Base-by-base conservation (phyloP, 371 early-diverging fungal genomes). In the Rhizopus delemar region DNA sequence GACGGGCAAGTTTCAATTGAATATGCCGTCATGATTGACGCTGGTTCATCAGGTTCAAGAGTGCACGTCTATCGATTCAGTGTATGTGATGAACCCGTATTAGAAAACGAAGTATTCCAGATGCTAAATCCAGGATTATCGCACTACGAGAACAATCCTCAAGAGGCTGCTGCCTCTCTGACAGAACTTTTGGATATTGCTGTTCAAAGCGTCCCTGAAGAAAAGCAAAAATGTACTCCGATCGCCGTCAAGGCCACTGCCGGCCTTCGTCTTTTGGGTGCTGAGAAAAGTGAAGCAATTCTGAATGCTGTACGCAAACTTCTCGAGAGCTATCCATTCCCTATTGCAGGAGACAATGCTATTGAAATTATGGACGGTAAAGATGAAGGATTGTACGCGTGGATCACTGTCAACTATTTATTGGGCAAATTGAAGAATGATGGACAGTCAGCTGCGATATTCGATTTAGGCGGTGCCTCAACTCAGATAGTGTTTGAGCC, bases 401-500 rank as follows among this genome's bases (percentile, higher is more conserved):
- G 98, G 98, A 91, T 98, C 55, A 97, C 97, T 0, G 93, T 97
- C 48, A 98, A 98, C 69, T 97, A 91, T 65, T 77, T 98, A n/a
- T 77, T 95, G 31, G 74, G 75, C 2, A 81, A 78, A 16, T 58
- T 90, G 32, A 71, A 78, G 7, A 61, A 73, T 9, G 64, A 61
- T 38, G 77, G 68, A 15, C 67, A 82, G 4, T 94, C 95, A 2
- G 95, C 89, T 2, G 97, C 94, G 3, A 86, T 94, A n/a, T 88
- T 98, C 80, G 98, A 98, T 74, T 77, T 98, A 55, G 98, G 98
- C 38, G 98, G 98, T 56, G 98, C 91, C 3, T 93, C 93, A 3
- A 94, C 96, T 0, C 97, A 98, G 74, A 93, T 98, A 54, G 97
- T 96, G 0, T 96, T 95, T 83, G 97, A 96, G 73, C 95, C 95